These are phyloP conservation scores for Kingdonia uniflora DNA, from an alignment of 164 flowering plant species.

Conservation along the genomic window DNA sequence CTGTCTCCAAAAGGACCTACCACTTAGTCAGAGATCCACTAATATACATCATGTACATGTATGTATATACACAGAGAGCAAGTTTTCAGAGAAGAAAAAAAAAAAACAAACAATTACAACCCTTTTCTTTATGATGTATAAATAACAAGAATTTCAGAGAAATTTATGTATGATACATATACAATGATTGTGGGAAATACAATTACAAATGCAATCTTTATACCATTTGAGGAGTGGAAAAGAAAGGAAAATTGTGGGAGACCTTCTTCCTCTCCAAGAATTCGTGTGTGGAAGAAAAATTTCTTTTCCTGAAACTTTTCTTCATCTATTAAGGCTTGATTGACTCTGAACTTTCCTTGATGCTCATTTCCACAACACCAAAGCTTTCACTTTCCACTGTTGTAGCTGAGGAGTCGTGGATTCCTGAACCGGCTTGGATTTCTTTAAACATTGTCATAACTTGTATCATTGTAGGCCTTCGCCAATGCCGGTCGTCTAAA, in stretches of 20 bases:
- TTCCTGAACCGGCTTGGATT: slow-evolving; percentile 69
- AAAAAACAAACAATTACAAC: too few relatives aligned
- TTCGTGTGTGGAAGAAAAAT: slow-evolving; percentile 13
- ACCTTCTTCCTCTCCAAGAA: slow-evolving; percentile 20
- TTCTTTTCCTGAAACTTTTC: neutral
- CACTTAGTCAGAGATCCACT: too few relatives aligned
- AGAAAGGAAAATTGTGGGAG: slow-evolving; percentile 19
- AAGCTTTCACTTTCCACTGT: slow-evolving; percentile 40
- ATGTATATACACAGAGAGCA: too few relatives aligned
- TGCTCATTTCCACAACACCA: slow-evolving; percentile 51
- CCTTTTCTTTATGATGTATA: too few relatives aligned
- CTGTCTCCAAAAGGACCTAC: too few relatives aligned
- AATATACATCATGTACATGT: too few relatives aligned
- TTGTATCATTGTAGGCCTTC: slow-evolving; percentile 86
- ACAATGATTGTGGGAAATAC: slow-evolving; percentile 1
- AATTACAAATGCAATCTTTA: slow-evolving; percentile 7
- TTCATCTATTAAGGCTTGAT: slow-evolving; percentile 18
- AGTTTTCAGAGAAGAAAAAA: too few relatives aligned
- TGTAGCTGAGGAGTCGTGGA: slow-evolving; percentile 41
- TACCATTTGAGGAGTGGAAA: slow-evolving; percentile 9
- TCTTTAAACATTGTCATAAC: slow-evolving; percentile 96
- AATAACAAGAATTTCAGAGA: too few relatives aligned
- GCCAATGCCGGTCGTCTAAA: slow-evolving; percentile 70
- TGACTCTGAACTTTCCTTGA: slow-evolving; percentile 57
- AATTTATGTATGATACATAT: too few relatives aligned